Evolutionary conservation across 148 eudicot genomes (phyloP).

Genomic region (Diospyros kaki): DNA sequence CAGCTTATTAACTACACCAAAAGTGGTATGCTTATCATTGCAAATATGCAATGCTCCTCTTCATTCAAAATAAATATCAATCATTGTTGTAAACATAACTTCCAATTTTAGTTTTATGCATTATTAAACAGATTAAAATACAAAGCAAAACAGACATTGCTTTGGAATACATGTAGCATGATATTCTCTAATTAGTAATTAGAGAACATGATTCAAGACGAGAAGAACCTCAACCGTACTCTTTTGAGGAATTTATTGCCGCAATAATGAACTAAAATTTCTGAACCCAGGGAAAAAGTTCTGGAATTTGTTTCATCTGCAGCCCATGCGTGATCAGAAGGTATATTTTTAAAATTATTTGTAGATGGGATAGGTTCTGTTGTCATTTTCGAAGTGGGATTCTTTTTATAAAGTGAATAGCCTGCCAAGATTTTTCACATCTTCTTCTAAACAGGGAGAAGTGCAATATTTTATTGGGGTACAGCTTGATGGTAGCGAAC

Average conservation of each 20-base stretch:
- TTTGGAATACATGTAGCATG: not conserved
- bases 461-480: constrained; percentile 49
- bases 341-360: too few relatives aligned
- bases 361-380: too few relatives aligned
- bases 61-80: not conserved
- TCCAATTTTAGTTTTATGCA: not conserved
- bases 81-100: too few relatives aligned
- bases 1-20: constrained; percentile 98
- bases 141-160: not conserved
- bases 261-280: too few relatives aligned
- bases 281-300: too few relatives aligned
- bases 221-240: not conserved
- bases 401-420: too few relatives aligned
- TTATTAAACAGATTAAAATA: not conserved
- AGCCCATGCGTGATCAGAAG: too few relatives aligned
- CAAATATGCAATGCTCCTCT: not conserved
- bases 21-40: constrained; percentile 47
- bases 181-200: not conserved
- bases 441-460: constrained; percentile 12
- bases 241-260: too few relatives aligned
- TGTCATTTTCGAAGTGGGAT: too few relatives aligned
- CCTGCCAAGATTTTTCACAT: not conserved
- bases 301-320: too few relatives aligned
- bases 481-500: constrained; percentile 59
- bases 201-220: too few relatives aligned